Conservation (phyloP, 495 filamentous ascomycete genomes). For the Tuber aestivum region DNA sequence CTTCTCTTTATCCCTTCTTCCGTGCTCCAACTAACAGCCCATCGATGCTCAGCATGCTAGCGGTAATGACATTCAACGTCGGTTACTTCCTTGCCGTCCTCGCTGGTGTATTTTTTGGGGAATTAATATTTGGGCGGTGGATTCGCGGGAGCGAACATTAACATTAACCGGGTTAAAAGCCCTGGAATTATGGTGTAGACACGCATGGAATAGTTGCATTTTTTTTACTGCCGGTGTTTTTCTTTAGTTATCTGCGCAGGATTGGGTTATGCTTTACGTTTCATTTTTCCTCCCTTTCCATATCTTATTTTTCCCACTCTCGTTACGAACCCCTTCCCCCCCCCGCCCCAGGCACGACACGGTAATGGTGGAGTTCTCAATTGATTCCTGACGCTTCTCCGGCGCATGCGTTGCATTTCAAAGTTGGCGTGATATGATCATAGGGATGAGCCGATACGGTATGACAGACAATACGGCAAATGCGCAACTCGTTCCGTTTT, state of each 20-base stretch:
- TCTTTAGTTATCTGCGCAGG: not conserved
- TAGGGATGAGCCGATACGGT: not conserved
- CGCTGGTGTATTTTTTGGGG: slow-evolving; percentile 75
- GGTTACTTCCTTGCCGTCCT: slow-evolving; percentile 92
- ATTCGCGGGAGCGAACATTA: slow-evolving; percentile 45
- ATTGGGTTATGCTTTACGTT: not conserved
- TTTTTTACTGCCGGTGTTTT: not conserved
- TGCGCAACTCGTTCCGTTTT: not conserved
- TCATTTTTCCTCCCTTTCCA: not conserved
- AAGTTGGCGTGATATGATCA: not conserved
- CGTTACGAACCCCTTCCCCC: too few relatives aligned
- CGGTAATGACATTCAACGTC: slow-evolving; percentile 96
- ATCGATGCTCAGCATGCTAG: slow-evolving; percentile 71
- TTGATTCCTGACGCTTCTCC: not conserved
- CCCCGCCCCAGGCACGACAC: not conserved
- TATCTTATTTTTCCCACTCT: too few relatives aligned
- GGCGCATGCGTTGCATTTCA: not conserved
- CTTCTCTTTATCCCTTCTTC: not conserved
- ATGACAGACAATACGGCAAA: not conserved
- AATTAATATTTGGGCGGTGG: slow-evolving; percentile 71
- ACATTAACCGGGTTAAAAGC: too few relatives aligned
- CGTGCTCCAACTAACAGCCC: slow-evolving; percentile 5
- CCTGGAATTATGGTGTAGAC: not conserved
- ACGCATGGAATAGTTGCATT: not conserved
- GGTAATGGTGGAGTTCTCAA: not conserved